phyloP scores from a whole-genome alignment of 1,284 basidiomycete species.

The Trichosporon coremiiforme region DNA sequence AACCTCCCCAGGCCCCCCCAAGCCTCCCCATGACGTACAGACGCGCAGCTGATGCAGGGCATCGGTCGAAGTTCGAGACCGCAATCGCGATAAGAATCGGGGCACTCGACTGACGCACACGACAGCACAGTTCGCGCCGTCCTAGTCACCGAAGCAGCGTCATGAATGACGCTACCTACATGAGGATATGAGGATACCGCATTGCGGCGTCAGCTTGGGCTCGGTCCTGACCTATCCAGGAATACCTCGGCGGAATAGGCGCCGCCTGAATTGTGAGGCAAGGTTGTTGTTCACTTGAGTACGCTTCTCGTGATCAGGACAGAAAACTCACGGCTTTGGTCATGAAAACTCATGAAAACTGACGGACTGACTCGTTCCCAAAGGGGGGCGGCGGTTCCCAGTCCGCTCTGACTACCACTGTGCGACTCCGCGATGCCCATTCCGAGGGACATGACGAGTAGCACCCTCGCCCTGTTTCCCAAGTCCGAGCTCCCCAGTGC shows the following conservation, averaged over 20 bases:
- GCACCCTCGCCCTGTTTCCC: no score
- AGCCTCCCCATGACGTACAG: neutral
- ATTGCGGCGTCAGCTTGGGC: neutral
- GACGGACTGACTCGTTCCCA: no score
- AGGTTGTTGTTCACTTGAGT: no score
- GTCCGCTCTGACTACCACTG: neutral
- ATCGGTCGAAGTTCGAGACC: neutral
- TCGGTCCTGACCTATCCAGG: neutral
- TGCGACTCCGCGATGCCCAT: neutral
- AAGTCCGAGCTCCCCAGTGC: no score
- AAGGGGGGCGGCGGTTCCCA: neutral
- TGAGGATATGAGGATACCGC: neutral
- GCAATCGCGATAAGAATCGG: neutral
- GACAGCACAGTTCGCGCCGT: neutral
- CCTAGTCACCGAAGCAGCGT: neutral
- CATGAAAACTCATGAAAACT: no score
- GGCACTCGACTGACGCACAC: neutral
- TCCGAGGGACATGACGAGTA: neutral
- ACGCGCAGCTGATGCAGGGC: neutral
- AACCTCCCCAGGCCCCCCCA: no score
- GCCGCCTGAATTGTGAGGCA: neutral
- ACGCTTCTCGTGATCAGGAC: no score
- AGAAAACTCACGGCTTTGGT: no score
- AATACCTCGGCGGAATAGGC: neutral
- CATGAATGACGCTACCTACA: neutral